Percentiles rank a stretch among this genome's conserved stretches.
phyloP scores from a whole-genome alignment of 345 rosid species.

The Odontarrhena argentea region DNA sequence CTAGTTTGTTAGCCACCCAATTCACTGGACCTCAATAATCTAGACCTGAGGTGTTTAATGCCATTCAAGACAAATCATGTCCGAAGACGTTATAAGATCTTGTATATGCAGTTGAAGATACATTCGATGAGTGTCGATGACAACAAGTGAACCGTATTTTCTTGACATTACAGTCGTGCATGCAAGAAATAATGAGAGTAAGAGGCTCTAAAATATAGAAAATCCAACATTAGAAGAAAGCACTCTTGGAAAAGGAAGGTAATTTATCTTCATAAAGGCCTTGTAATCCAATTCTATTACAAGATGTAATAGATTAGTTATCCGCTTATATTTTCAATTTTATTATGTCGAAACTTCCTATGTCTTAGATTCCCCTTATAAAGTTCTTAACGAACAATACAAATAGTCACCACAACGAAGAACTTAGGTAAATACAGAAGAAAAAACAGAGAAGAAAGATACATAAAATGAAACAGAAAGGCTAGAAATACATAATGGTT shows the following conservation, averaged over 20 bases:
- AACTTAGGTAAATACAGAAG: too few relatives aligned
- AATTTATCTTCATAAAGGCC: not conserved
- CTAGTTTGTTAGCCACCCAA: not conserved
- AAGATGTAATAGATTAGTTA: not conserved
- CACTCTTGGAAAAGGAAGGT: not conserved
- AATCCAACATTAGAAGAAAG: constrained; percentile 10
- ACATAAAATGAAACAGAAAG: too few relatives aligned
- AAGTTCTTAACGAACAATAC: too few relatives aligned
- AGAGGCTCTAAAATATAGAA: not conserved
- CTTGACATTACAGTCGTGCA: not conserved
- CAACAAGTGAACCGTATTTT: not conserved
- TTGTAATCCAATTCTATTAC: not conserved
- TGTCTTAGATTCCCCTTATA: too few relatives aligned
- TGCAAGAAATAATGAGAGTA: constrained; percentile 5
- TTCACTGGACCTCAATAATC: not conserved
- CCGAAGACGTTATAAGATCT: not conserved
- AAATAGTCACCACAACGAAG: too few relatives aligned
- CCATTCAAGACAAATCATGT: not conserved
- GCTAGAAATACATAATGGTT: too few relatives aligned
- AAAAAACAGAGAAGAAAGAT: too few relatives aligned
- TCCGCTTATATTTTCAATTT: not conserved
- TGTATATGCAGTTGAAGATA: not conserved
- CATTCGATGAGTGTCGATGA: not conserved
- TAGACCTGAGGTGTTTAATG: not conserved
- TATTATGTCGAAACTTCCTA: too few relatives aligned